Base-by-base conservation (phyloP, 1,284 basidiomycete species). In the Cronartium quercuum region DNA sequence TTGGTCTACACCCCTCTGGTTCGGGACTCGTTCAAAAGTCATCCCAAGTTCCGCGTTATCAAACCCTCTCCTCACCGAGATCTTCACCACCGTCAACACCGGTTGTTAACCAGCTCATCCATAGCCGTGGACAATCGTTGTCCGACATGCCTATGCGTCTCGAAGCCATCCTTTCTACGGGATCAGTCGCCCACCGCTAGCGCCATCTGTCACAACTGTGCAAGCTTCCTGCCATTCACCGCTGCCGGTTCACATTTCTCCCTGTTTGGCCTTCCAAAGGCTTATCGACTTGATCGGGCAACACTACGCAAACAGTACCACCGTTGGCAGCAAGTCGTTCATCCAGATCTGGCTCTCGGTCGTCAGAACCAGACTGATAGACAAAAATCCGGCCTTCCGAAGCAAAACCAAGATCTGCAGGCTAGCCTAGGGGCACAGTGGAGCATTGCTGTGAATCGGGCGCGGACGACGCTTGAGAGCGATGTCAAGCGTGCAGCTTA, bases 401-500 rank as follows among this genome's bases (percentile, higher is more conserved):
- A 29, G 29, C 29, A 29, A 29, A 34, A 37, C 15, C 24, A 12
- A 37, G 58, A 37, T 57, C 35, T 38, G 7, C 66, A 21, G 37
- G 51, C 35, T 51, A 57, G 5, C 24, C 51, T 13, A 47, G 68
- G 37, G 15, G 61, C 21, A 41, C 42, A 70, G 13, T 70, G 68
- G 68, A 70, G 68, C 15, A 58, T 70, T 29, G 47, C 63, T 57
- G 60, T 70, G 10, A 70, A 70, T 44, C 68, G 35, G 18, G 67
- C 67, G 2, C 57, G 58, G 21, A 41, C 21, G 51, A 69, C 29
- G 34, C 44, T 70, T 40, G 34, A 29, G 18, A 60, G 63, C 63
- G 68, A 63, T 37, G 40, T 70, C 9, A 70, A 62, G n/a, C 40
- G 68, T 29, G 68, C 68, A n/a, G 68, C 58, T 44, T 70, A 70